Base-by-base conservation (phyloP, 345 rosid genomes). In the Combretum micranthum region DNA sequence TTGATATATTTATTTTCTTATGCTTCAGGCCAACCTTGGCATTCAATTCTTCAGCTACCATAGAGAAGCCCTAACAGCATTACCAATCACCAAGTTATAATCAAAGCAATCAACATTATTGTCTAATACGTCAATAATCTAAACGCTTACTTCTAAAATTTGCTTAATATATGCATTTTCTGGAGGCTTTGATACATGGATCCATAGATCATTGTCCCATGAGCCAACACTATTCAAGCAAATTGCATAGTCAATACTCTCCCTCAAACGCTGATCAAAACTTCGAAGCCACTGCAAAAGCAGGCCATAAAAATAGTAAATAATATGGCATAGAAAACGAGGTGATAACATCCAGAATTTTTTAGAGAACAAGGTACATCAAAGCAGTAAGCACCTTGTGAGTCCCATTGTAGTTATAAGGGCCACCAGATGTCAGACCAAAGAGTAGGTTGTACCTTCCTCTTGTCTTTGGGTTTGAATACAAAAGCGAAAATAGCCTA, bases 171-270 rank as follows among this genome's bases (percentile, higher is more conserved):
- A 83, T 60, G 87, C 88, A 62, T 92, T 92, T 50, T 92, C 96
- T 39, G 96, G 88, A 69, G 98, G 98, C 82, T 92, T 92, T 15
- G 96, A 92, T 63, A 92, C 96, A 16, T 92, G 96, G 61, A 88
- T 55, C 79, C 77, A 77, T 51, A 92, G 72, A 63, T 83, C 80
- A 62, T 71, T 67, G 56, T 85, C 79, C 96, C 88, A 80, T 56
- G 91, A 86, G 49, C 96, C 97, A 75, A 93, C 63, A 64, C 90
- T 89, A 80, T 93, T 93, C 69, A 93, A 82, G 81, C 99, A 93
- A 65, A 93, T 80, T 57, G 99, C 99, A 79, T 89, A 89, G 69
- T 93, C 99, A 61, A 93, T 82, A 71, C 87, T 84, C 83, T 93
- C 99, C 60, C 91, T 92, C 77, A 87, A 66, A 57, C 96, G 89